Base-by-base conservation (phyloP, 2,329 filamentous ascomycete genomes). In the Epichloe amarillans region DNA sequence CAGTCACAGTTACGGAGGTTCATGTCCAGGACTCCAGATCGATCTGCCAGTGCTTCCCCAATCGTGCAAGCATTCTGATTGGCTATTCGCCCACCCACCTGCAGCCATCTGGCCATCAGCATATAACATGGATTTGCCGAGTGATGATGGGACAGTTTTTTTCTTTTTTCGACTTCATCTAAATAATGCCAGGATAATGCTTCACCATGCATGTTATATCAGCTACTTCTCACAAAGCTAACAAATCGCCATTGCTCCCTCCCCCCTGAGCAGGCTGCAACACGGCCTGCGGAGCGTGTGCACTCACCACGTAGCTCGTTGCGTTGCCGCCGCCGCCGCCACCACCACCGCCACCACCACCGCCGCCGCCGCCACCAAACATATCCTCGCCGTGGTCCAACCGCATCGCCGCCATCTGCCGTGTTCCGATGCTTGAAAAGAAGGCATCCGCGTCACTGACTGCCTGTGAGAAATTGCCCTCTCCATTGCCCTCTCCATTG, bases 381-480 rank as follows among this genome's bases (percentile, higher is more conserved):
- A 79, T 57, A 47, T 68, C 79, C 57, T 83, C 83, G 44, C 81
- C 72, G 51, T 75, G 72, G 45, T 83, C 79, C 52, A 89, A 73
- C 52, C 77, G 75, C 78, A 90, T 80, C 15, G 79, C 76, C 4
- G 79, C 80, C 83, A 89, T 86, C 63, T 86, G 83, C 64, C 83
- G 79, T 53, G 72, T 79, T 1, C 83, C 82, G n/a, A 89, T 74
- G 43, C 82, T 84, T 15, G 86, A 83, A 67, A 96, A 97, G 68
- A 95, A 96, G 15, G 84, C 81, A 62, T 96, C 91, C 10, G 90
- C 91, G 50, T 93, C 89, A 60, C 77, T 86, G 37, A 94, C 82
- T 1, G 88, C 88, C 26, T 82, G 79, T 3, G 80, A 75, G 52
- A 89, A 73, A 60, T 83, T 76, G 5, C 71, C 62, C 46, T 64